Base-by-base conservation (phyloP, 208 protist species). In the Wallacemonas sp. region DNA sequence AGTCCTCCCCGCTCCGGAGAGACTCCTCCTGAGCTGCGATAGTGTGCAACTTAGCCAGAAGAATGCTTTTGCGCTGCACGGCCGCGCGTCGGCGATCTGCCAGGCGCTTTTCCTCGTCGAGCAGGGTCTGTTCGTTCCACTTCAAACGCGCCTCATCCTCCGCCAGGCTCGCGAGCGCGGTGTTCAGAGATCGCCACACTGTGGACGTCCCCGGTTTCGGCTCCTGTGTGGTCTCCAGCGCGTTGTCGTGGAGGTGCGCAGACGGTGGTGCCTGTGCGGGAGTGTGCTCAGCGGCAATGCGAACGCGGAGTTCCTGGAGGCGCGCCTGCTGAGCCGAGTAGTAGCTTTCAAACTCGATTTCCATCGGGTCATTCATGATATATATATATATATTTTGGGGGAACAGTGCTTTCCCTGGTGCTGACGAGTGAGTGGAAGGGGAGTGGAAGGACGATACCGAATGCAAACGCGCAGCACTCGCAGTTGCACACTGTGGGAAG, bases 21-120 rank as follows among this genome's bases (percentile, higher is more conserved):
- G 57, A 67, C 57, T 57, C 71, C 26, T 76, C 71, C 23, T 54
- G 55, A 62, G 63, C 44, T 59, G 71, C 64, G 66, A 54, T 41
- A 31, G 62, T 23, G 57, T 44, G 31, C 49, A 76, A 63, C 1
- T 41, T 50, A 14, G 71, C 57, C n/a, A 76, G 71, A 12, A 76
- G 33, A 23, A 61, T 28, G 12, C 32, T 36, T 42, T 76, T 76
- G 1, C 42, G 54, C 18, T 38, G 10, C 46, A 71, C 57, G 3
- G 57, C 71, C 22, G 57, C 46, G 16, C 61, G 63, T 16, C 64
- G 45, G 18, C 71, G 54, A 0, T 52, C 39, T 10, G 52, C 62
- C 7, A 70, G 45, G n/a, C 61, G 48, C 57, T 33, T 52, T 41
- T 28, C n/a, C 32, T 55, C 36, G 3, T 36, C 18, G 38, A 54